Percentiles rank a stretch among this genome's conserved stretches.
Conservation (phyloP, 805 yeast species). For the Jamesozyma jinghongensis region DNA sequence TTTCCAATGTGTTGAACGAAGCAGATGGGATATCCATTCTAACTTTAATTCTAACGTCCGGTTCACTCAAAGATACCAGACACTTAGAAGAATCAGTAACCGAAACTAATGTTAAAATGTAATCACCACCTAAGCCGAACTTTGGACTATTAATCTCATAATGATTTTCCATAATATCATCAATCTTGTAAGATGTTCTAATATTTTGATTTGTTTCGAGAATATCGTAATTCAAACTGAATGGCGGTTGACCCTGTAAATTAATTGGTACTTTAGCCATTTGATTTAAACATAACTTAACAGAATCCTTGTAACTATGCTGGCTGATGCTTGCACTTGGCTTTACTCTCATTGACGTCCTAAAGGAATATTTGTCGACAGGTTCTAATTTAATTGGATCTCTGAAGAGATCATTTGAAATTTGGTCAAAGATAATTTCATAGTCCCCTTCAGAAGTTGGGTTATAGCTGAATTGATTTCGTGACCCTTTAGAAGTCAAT, state of each 20-base stretch:
- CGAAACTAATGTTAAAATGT: conserved; percentile 50
- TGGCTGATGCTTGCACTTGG: conserved; percentile 43
- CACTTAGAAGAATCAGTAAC: conserved; percentile 74
- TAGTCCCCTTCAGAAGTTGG: conserved; percentile 80
- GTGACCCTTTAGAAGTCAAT: conserved; percentile 34
- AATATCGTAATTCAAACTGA: conserved; percentile 58
- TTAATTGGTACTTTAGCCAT: conserved; percentile 41
- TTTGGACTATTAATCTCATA: conserved; percentile 45
- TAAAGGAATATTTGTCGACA: conserved; percentile 41
- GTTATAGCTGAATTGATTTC: conserved; percentile 53
- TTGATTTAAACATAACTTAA: conserved; percentile 41
- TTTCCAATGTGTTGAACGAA: conserved; percentile 33
- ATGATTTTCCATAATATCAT: conserved; percentile 32
- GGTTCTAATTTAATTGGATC: conserved; percentile 32
- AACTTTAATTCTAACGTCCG: conserved; percentile 58
- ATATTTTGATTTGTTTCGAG: conserved; percentile 46
- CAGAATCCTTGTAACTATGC: conserved; percentile 7
- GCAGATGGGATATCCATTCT: conserved; percentile 61
- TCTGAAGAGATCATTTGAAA: conserved; percentile 58
- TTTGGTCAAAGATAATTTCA: conserved; percentile 55
- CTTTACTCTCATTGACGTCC: conserved; percentile 62
- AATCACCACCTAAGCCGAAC: conserved; percentile 63
- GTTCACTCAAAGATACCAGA: conserved; percentile 54
- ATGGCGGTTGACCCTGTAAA: conserved; percentile 77
- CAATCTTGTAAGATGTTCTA: conserved; percentile 35